Percentiles rank a stretch among this genome's conserved stretches.
phyloP scores from a whole-genome alignment of 73 alveolate genomes.

The Breviolum minutum region DNA sequence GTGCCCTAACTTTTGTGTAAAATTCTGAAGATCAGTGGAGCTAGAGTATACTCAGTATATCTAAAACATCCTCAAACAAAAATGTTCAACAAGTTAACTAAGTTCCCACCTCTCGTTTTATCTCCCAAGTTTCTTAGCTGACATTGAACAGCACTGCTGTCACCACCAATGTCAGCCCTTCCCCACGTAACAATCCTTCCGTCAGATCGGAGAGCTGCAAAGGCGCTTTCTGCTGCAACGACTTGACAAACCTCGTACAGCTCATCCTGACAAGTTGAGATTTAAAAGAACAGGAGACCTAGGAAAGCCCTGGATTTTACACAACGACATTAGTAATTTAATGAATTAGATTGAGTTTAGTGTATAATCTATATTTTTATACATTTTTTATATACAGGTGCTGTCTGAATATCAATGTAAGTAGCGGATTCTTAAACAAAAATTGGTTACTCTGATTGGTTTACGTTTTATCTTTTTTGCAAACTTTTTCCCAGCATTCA shows the following conservation, averaged over 20 bases:
- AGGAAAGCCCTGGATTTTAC: no score
- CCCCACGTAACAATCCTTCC: constrained; percentile 51
- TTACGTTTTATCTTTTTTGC: no score
- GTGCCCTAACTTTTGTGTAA: background rate
- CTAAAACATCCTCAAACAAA: background rate
- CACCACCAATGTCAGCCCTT: constrained; percentile 64
- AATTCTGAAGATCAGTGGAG: background rate
- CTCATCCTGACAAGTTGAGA: background rate
- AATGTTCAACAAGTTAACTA: background rate
- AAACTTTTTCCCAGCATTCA: background rate
- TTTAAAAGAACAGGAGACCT: no score
- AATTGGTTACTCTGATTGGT: background rate
- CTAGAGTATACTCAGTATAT: background rate
- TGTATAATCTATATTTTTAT: no score
- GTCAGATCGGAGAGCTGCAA: constrained; percentile 28
- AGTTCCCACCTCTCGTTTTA: background rate
- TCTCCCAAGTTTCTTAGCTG: background rate
- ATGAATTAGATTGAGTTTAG: no score
- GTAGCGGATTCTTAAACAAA: background rate
- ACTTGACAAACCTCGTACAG: background rate
- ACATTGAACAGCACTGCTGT: background rate
- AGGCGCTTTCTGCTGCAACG: constrained; percentile 61
- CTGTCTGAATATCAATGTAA: no score
- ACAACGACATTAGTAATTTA: no score
- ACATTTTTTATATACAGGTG: no score